Conservation (phyloP, 495 filamentous ascomycete species). For the Cercophora newfieldiana region DNA sequence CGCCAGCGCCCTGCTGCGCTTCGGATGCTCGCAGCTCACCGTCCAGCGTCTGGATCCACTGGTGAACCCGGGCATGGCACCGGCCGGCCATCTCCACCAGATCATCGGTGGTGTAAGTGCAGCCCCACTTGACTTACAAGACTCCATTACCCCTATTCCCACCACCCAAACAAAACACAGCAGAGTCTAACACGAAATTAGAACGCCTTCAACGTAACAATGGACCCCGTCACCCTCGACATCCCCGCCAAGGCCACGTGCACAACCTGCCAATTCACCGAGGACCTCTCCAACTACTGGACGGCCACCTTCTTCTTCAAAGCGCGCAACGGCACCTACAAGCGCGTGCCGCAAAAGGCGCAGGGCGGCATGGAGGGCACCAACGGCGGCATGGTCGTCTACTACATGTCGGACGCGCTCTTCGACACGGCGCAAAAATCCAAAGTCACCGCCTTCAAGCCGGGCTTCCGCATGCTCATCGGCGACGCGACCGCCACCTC, state of each 20-base stretch:
- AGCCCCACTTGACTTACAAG: too few relatives aligned
- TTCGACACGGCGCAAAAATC: constrained; percentile 47
- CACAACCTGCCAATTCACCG: constrained; percentile 38
- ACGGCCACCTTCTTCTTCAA: constrained; percentile 44
- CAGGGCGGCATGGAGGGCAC: constrained; percentile 36
- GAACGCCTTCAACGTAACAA: constrained; percentile 39
- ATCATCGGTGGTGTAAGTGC: constrained; percentile 37
- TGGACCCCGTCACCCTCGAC: constrained; percentile 34
- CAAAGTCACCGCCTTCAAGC: constrained; percentile 49
- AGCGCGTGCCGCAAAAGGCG: constrained; percentile 40
- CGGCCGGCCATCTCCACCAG: constrained; percentile 32
- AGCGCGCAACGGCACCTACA: constrained; percentile 40
- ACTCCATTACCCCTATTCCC: constrained; percentile 34
- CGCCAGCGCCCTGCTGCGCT: constrained; percentile 52
- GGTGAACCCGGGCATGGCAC: constrained; percentile 26
- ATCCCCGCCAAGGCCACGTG: constrained; percentile 31
- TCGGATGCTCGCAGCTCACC: constrained; percentile 51
- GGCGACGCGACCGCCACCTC: constrained; percentile 34
- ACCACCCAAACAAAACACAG: too few relatives aligned
- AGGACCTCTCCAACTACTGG: constrained; percentile 47
- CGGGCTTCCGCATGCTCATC: constrained; percentile 48
- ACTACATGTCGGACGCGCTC: constrained; percentile 52
- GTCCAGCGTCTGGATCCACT: constrained; percentile 33
- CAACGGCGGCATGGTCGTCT: constrained; percentile 49
- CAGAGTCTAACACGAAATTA: background rate